phyloP scores from a whole-genome alignment of 164 flowering plant genomes.

The Nelumbo lutea region DNA sequence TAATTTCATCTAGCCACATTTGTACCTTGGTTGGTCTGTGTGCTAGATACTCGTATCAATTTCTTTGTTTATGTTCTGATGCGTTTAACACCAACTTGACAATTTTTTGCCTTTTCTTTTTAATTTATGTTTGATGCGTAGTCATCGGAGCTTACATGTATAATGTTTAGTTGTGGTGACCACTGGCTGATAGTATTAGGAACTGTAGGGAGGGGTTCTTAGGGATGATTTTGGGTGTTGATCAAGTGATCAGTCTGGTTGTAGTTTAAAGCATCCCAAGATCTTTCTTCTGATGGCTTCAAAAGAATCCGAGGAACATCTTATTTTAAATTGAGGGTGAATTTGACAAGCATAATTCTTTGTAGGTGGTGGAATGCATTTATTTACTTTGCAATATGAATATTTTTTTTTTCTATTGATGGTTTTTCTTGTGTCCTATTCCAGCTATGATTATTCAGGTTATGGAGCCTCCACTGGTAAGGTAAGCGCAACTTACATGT shows the following conservation, averaged over 20 bases:
- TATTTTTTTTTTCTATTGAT: slow-evolving; percentile 11
- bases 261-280: no score
- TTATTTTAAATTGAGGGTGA: not conserved
- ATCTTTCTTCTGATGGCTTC: not conserved
- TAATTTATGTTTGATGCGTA: not conserved
- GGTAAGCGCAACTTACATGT: slow-evolving; percentile 34
- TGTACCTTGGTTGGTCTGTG: no score
- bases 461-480: slow-evolving; percentile 96
- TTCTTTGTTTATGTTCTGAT: not conserved
- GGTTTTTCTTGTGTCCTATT: slow-evolving; percentile 8
- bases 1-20: no score
- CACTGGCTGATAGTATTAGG: no score
- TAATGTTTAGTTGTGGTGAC: not conserved
- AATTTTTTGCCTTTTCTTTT: not conserved
- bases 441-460: slow-evolving; percentile 95
- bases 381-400: not conserved
- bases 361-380: not conserved
- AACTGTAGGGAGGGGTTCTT: not conserved
- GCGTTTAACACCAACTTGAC: not conserved
- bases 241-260: not conserved
- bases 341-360: not conserved
- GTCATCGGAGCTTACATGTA: not conserved
- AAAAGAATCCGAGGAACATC: not conserved
- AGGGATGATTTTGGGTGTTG: not conserved
- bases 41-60: no score